Evolutionary conservation across 768 basidiomycete genomes (phyloP).

Genomic region (Strobilomyces dryophilus): DNA sequence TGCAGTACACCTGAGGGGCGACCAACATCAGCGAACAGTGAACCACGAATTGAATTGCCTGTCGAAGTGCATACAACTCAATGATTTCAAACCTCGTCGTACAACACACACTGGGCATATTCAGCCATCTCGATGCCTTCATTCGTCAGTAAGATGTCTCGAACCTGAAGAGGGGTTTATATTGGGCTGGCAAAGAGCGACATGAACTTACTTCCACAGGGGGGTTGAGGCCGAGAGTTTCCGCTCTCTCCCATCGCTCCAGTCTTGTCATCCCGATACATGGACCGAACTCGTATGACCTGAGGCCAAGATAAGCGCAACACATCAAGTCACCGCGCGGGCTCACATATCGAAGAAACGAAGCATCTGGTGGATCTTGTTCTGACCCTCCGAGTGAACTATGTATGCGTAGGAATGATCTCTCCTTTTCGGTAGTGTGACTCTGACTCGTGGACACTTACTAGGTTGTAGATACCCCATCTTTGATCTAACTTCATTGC

Average conservation of each 20-base stretch:
- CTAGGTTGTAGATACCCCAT: slow-evolving; percentile 58
- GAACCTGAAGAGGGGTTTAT: slow-evolving; percentile 46
- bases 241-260: slow-evolving; percentile 84
- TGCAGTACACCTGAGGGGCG: too few relatives aligned
- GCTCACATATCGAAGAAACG: slow-evolving; percentile 75
- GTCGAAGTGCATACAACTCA: background rate
- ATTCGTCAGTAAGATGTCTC: slow-evolving; percentile 68
- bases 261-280: slow-evolving; percentile 76
- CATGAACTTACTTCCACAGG: slow-evolving; percentile 59
- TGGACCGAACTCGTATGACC: slow-evolving; percentile 78
- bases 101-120: slow-evolving; percentile 62
- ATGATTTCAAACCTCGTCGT: slow-evolving; percentile 34
- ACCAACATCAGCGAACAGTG: background rate
- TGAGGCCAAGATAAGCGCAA: slow-evolving; percentile 25
- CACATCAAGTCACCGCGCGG: background rate
- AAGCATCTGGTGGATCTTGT: slow-evolving; percentile 65
- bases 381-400: slow-evolving; percentile 68
- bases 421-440: background rate
- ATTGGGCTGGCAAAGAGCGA: background rate
- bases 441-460: slow-evolving; percentile 35
- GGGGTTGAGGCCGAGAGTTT: slow-evolving; percentile 72
- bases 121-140: slow-evolving; percentile 53
- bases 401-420: slow-evolving; percentile 1
- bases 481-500: slow-evolving; percentile 42
- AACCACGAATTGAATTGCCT: background rate